phyloP scores from a whole-genome alignment of 176 grass and related monocot genomes.

The Musa troglodytarum region DNA sequence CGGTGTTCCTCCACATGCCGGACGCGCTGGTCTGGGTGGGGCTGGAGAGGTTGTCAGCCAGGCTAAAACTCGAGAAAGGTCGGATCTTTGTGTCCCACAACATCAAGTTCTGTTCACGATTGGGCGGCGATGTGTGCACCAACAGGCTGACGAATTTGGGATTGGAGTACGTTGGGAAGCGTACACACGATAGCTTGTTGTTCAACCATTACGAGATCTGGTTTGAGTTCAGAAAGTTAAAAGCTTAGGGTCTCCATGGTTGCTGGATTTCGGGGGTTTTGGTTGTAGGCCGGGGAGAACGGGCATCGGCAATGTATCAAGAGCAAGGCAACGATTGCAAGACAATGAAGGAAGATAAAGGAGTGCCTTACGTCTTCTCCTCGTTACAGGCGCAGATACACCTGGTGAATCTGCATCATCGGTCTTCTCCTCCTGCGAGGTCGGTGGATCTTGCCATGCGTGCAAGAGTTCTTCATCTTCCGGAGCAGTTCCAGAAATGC shows the following conservation, averaged over 20 bases:
- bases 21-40: slow-evolving; percentile 79
- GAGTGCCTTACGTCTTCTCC: neutral
- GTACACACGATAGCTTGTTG: slow-evolving; percentile 84
- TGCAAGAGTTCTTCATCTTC: neutral
- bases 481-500: neutral
- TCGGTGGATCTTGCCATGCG: neutral
- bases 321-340: neutral
- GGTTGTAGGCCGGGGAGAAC: neutral
- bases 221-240: slow-evolving; percentile 63
- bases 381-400: neutral
- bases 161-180: slow-evolving; percentile 66
- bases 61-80: slow-evolving; percentile 64
- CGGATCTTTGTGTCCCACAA: slow-evolving; percentile 94
- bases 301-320: neutral
- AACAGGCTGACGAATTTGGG: slow-evolving; percentile 49
- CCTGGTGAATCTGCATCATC: neutral
- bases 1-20: slow-evolving; percentile 80
- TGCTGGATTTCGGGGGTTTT: neutral
- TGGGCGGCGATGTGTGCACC: slow-evolving; percentile 65
- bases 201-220: slow-evolving; percentile 98
- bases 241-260: neutral
- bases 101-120: slow-evolving; percentile 83
- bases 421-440: neutral
- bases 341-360: neutral
- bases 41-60: slow-evolving; percentile 54